phyloP scores from a whole-genome alignment of 345 rosid species.

The Populus davidiana region DNA sequence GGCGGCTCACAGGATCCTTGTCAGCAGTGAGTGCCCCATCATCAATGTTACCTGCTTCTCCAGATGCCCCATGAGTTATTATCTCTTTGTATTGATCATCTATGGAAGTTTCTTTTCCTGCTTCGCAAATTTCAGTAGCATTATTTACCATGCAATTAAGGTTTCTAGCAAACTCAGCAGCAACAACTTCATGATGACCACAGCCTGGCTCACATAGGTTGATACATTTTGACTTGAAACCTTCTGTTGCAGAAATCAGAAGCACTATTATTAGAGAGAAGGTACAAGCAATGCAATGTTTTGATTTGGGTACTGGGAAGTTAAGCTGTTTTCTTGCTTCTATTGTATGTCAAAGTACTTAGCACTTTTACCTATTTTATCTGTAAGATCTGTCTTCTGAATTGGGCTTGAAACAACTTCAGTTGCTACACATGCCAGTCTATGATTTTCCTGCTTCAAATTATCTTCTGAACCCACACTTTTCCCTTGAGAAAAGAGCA shows the following conservation, averaged over 20 bases:
- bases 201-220: constrained; percentile 19
- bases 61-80: constrained; percentile 28
- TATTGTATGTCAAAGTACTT: neutral
- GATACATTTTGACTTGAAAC: constrained; percentile 20
- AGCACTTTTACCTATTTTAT: constrained; percentile 38
- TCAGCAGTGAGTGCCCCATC: constrained; percentile 26
- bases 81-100: constrained; percentile 24
- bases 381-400: constrained; percentile 24
- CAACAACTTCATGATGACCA: constrained; percentile 27
- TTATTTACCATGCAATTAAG: constrained; percentile 9
- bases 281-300: constrained; percentile 6
- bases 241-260: constrained; percentile 33
- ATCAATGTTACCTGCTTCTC: constrained; percentile 29
- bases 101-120: constrained; percentile 23
- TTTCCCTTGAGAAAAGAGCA: constrained; percentile 30
- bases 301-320: constrained; percentile 6
- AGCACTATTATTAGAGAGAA: constrained; percentile 20
- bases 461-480: constrained; percentile 31
- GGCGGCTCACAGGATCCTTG: constrained; percentile 26
- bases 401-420: constrained; percentile 27
- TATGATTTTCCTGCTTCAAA: constrained; percentile 28
- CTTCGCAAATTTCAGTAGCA: constrained; percentile 17
- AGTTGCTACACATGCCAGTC: constrained; percentile 21
- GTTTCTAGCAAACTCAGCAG: constrained; percentile 17
- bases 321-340: neutral